phyloP scores from a whole-genome alignment of 306 rosid genomes.

The Psophocarpus tetragonolobus region DNA sequence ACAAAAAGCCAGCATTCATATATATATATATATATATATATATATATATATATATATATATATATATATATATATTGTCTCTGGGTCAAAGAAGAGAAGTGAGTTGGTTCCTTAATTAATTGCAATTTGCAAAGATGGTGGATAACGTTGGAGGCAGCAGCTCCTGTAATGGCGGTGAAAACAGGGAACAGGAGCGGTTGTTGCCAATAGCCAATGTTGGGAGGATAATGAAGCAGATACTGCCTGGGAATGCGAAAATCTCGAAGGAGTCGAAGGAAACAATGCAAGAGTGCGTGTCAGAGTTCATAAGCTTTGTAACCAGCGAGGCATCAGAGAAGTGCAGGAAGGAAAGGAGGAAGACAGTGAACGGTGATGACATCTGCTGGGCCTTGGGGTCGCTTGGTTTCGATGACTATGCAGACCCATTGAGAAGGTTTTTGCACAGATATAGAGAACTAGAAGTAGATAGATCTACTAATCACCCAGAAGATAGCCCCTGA shows the following conservation, averaged over 20 bases:
- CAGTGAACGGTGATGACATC: conserved; percentile 87
- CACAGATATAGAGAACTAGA: conserved; percentile 71
- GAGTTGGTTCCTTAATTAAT: background rate
- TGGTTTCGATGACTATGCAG: conserved; percentile 87
- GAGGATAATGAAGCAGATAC: conserved; percentile 85
- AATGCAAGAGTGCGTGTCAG: conserved; percentile 91
- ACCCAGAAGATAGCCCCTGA: conserved; percentile 31
- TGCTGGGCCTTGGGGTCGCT: conserved; percentile 83
- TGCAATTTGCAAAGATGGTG: background rate
- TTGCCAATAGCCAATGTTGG: conserved; percentile 95
- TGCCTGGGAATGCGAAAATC: conserved; percentile 83
- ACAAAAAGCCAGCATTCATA: too few species aligned
- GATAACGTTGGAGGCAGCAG: conserved; percentile 46
- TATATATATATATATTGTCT: background rate
- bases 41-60: too few species aligned
- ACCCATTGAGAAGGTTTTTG: conserved; percentile 75
- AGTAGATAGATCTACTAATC: conserved; percentile 57
- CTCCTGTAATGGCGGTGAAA: conserved; percentile 29
- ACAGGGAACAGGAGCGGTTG: conserved; percentile 79
- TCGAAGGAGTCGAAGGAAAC: conserved; percentile 93
- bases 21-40: background rate
- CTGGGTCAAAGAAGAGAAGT: background rate
- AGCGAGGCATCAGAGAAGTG: conserved; percentile 96
- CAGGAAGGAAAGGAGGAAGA: conserved; percentile 86
- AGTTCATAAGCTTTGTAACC: conserved; percentile 90